Evolutionary conservation across 768 basidiomycete species (phyloP).

Genomic region (Gymnopilus junonius): DNA sequence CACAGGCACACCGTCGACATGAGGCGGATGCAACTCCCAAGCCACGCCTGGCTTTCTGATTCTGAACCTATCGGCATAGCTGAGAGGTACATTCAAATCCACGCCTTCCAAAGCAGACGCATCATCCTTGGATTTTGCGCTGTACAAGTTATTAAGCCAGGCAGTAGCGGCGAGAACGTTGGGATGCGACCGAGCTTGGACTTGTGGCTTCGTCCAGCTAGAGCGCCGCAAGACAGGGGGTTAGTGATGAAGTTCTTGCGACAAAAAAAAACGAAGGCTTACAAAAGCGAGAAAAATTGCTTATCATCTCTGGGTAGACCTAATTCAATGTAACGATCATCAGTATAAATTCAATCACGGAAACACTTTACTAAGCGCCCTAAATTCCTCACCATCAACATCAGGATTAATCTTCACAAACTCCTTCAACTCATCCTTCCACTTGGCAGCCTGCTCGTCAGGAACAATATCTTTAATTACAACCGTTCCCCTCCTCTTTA

Average conservation of each 20-base stretch:
- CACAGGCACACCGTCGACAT: conserved; percentile 42
- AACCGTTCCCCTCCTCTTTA: conserved; percentile 62
- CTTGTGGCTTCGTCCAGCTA: conserved; percentile 55
- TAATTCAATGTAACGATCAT: conserved; percentile 23
- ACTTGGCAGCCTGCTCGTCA: conserved; percentile 54
- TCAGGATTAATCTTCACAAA: conserved; percentile 63
- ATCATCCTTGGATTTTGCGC: conserved; percentile 38
- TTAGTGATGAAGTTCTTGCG: too few species aligned
- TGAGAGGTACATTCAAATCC: conserved; percentile 63
- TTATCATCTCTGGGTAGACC: conserved; percentile 60
- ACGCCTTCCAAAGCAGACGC: conserved; percentile 46
- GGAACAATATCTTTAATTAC: conserved; percentile 66
- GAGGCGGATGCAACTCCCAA: conserved; percentile 54
- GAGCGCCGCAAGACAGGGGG: too few species aligned
- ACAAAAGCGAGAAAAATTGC: conserved; percentile 80
- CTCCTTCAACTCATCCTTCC: conserved; percentile 60
- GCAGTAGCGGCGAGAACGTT: conserved; percentile 59
- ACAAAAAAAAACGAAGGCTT: conserved; percentile 22
- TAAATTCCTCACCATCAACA: conserved; percentile 47
- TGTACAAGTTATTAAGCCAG: conserved; percentile 71
- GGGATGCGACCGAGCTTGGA: conserved; percentile 69
- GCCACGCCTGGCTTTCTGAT: conserved; percentile 68
- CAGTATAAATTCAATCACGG: neutral
- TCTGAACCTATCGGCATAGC: conserved; percentile 76
- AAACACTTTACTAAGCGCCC: too few species aligned